These are phyloP conservation scores for Elaeagnus macrophylla DNA, from an alignment of 306 rosid genomes.

Conservation along the genomic window DNA sequence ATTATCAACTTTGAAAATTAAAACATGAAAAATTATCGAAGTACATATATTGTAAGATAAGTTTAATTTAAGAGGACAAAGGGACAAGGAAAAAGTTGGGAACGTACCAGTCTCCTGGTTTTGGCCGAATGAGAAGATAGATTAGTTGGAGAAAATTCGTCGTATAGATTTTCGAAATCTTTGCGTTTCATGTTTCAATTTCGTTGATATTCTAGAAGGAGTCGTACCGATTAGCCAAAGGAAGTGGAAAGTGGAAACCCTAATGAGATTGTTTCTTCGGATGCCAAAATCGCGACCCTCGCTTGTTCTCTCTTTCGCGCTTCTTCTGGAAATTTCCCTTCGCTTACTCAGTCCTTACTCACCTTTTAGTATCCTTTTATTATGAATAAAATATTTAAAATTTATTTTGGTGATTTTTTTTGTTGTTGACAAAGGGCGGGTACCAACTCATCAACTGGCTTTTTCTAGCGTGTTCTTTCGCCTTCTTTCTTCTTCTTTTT, in stretches of 20 bases:
- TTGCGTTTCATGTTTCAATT: conserved; percentile 35
- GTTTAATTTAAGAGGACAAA: neutral
- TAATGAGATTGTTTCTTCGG: no score
- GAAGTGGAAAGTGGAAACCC: neutral
- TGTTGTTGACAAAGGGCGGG: no score
- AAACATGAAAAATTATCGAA: neutral
- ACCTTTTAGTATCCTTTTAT: no score
- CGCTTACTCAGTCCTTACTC: no score
- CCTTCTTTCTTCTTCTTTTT: no score
- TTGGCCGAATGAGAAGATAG: conserved; percentile 9
- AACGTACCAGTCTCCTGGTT: conserved; percentile 24
- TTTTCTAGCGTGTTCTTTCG: no score
- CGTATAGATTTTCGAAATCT: conserved; percentile 5
- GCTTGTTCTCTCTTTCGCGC: no score
- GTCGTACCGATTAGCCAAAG: neutral
- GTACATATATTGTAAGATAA: neutral
- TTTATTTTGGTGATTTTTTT: no score
- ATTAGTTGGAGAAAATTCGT: conserved; percentile 4
- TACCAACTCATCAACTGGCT: no score
- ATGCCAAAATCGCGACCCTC: no score
- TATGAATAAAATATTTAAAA: no score
- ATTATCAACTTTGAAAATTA: neutral
- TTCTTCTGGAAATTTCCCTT: no score
- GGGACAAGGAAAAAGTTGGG: neutral
- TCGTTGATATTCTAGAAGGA: neutral